These are phyloP conservation scores for Aspergillus neotritici DNA, from an alignment of 2,329 filamentous ascomycete species.

Conservation along the genomic window DNA sequence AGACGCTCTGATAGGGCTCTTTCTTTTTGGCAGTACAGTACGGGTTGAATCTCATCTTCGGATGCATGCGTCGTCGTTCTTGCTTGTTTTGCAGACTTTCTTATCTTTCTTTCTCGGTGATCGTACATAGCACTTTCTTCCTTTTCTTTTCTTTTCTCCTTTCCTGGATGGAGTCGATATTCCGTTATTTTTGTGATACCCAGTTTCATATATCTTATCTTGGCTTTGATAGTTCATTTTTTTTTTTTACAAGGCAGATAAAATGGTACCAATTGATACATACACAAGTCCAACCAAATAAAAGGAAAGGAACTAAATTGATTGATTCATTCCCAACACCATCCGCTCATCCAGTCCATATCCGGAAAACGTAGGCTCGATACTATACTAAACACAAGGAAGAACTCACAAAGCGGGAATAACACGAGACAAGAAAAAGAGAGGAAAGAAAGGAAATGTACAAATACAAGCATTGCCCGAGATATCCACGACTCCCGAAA, in stretches of 20 bases:
- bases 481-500: conserved; percentile 17
- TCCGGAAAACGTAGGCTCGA: too few species aligned
- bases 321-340: too few species aligned
- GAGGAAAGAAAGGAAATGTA: conserved; percentile 22
- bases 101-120: background rate
- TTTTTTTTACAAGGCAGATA: too few species aligned
- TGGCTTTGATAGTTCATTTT: background rate
- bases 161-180: background rate
- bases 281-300: conserved; percentile 5
- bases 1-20: conserved; percentile 1
- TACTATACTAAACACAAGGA: too few species aligned
- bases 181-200: conserved; percentile 1
- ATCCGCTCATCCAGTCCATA: too few species aligned
- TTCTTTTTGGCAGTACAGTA: too few species aligned
- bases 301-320: conserved; percentile 2
- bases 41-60: too few species aligned
- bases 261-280: too few species aligned
- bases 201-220: background rate
- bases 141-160: background rate
- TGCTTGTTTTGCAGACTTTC: too few species aligned
- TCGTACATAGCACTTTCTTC: background rate
- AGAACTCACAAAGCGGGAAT: too few species aligned
- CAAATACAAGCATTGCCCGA: conserved; percentile 33
- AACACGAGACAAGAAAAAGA: conserved; percentile 5
- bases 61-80: too few species aligned